Evolutionary conservation across 345 rosid genomes (phyloP).

Genomic region (Clausena lansium): DNA sequence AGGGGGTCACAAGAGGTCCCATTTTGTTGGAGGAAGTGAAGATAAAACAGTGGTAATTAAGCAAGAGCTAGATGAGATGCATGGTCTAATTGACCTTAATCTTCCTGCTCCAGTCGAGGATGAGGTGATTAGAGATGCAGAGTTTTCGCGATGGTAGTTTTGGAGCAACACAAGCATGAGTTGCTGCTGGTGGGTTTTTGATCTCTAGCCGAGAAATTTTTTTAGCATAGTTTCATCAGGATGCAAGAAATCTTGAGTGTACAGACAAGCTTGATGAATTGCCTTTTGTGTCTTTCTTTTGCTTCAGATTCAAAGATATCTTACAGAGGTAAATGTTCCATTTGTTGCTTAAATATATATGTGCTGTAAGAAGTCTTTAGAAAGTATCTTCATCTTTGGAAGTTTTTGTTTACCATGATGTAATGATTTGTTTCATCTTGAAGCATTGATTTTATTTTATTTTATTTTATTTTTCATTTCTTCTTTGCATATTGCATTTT

Average conservation of each 20-base stretch:
- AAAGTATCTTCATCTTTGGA: neutral
- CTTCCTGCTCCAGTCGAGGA: conserved; percentile 79
- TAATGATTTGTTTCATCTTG: neutral
- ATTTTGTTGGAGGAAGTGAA: conserved; percentile 65
- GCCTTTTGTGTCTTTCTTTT: conserved; percentile 18
- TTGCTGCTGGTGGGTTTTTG: conserved; percentile 11
- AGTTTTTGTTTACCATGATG: neutral
- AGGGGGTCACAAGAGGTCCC: conserved; percentile 98
- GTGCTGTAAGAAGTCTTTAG: conserved; percentile 16
- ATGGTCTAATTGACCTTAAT: conserved; percentile 73
- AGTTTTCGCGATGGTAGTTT: conserved; percentile 37
- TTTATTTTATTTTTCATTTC: neutral
- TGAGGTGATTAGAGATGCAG: conserved; percentile 31
- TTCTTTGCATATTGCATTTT: neutral
- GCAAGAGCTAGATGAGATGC: conserved; percentile 46
- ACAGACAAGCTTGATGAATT: conserved; percentile 35
- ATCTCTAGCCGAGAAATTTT: conserved; percentile 6
- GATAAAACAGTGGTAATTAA: conserved; percentile 51
- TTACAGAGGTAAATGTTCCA: conserved; percentile 25
- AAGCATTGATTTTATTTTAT: neutral
- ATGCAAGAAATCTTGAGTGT: conserved; percentile 30
- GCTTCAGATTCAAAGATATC: conserved; percentile 37
- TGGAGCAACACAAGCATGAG: conserved; percentile 9
- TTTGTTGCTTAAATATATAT: conserved; percentile 14
- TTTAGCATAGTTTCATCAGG: conserved; percentile 23